Evolutionary conservation across 768 basidiomycete genomes (phyloP), one percentile per base, ranked within the genome.

Genomic region (Pleurotus platypus): DNA sequence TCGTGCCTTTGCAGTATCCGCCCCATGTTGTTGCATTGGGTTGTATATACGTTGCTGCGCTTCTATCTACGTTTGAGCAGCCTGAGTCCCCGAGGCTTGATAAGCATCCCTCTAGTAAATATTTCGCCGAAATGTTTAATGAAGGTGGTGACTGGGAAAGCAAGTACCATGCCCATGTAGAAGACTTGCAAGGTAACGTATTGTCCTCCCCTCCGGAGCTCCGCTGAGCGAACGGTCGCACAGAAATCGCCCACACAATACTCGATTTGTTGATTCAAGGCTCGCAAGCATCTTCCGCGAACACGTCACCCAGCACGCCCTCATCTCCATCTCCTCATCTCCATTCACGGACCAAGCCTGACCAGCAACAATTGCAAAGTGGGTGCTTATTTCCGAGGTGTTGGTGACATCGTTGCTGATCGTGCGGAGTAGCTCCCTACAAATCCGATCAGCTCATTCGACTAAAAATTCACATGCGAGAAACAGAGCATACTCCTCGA

Each of bases 11-110:
- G 7, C 82, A 89, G 64, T 96, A 91, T 64, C 94, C 97, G 4
- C 94, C 97, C 0, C 94, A 98, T 66, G 82, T 85, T 15, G 83
- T 98, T 5, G 94, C 94, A 2, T 69, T 97, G 7, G 91, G 90
- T 5, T 88, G 89, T 62, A 69, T 98, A 24, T 96, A 92, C 67
- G 83, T 92, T 6, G 88, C 94, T 8, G 80, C 87, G 0, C 80
- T 95, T 9, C 75, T 98, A 4, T 76, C 83, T 9, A 85, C 87
- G 2, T 86, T 88, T 60, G 89, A 92, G 58, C 78, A 81, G 37
- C 79, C 81, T 15, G 69, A 74, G 13, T 70, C 79, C 16, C 73
- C 77, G 1, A 67, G 73, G 46, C 73, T 68, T 26, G 64, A 72
- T 2, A 77, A 69, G 7, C 65, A 60, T 55, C 64, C 64, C 22